Evolutionary conservation across 352 stramenopile species (phyloP), one percentile per base, ranked within the genome.

Genomic region (Pythium aphanidermatum): DNA sequence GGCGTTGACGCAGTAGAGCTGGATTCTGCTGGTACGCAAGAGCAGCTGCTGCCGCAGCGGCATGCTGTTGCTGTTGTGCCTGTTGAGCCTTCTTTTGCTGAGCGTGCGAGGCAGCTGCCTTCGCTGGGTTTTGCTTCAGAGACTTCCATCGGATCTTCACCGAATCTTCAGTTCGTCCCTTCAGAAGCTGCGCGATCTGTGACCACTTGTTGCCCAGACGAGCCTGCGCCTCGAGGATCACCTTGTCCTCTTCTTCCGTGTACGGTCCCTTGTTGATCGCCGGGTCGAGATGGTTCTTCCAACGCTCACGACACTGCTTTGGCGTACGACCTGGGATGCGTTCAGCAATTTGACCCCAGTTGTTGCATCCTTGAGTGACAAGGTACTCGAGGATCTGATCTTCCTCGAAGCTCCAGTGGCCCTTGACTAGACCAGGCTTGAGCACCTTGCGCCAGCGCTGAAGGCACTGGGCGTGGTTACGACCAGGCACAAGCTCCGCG

Each of bases 161-260:
- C n/a, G 89, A 92, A 56, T 97, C 91, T 29, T 97, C 88, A 2
- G 83, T 94, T 17, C 90, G 76, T 2, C 90, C 93, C 35, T 85
- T 83, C 4, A 98, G 62, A 28, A 95, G 68, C 55, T 97, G 95
- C 14, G 95, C 84, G 60, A 98, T 98, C 52, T 98, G 85, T 2
- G 89, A 95, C 95, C 95, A 98, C 42, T 95, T 94, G 66, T 98
- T 98, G 28, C 95, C 95, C 10, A 97, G 79, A 17, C 77, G 79
- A 30, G 81, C 74, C 46, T 98, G 92, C 27, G 74, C 83, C 4
- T 79, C 69, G 0, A 98, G 68, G 37, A 98, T 97, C 12, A 95
- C 73, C 12, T 80, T 74, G 62, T 98, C 95, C 65, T 98, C 95
- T 26, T 96, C 76, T 56, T 91, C 83, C 8, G 91, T 96, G 80